Evolutionary conservation across 2,329 filamentous ascomycete genomes (phyloP).

Genomic region (Aspergillus phoenicis): DNA sequence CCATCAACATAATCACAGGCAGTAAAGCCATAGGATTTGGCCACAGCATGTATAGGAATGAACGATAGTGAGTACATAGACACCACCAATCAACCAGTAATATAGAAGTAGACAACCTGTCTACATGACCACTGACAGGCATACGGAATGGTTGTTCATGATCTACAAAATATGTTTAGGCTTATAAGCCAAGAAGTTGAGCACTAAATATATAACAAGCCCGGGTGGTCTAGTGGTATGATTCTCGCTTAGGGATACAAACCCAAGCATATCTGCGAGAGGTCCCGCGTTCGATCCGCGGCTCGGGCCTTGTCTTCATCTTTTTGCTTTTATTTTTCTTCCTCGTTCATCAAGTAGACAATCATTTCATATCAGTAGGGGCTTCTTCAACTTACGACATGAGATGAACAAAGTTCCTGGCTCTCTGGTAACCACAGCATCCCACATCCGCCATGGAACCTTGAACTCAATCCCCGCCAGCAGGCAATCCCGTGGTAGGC

Average conservation of each 20-base stretch:
- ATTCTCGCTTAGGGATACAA: constrained; percentile 14
- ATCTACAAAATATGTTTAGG: background rate
- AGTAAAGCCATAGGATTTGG: fast-evolving
- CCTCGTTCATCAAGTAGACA: background rate
- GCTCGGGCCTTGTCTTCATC: constrained; percentile 13
- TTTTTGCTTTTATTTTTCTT: background rate
- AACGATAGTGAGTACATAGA: no score
- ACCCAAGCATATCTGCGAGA: constrained; percentile 17
- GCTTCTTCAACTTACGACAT: no score
- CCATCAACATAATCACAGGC: no score
- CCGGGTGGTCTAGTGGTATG: constrained; percentile 15
- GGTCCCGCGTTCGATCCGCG: constrained; percentile 17
- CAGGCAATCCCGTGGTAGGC: background rate
- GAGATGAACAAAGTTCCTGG: no score
- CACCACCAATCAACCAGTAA: no score
- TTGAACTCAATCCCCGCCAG: background rate
- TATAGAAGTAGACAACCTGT: no score
- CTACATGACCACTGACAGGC: no score
- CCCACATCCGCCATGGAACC: background rate
- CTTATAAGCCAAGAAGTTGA: background rate
- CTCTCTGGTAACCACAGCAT: no score
- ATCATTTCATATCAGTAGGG: background rate
- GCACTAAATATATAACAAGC: constrained; percentile 5
- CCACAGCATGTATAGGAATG: no score
- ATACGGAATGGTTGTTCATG: background rate